Conservation (phyloP, 495 filamentous ascomycete genomes). For the Hypoxylon intermedium region DNA sequence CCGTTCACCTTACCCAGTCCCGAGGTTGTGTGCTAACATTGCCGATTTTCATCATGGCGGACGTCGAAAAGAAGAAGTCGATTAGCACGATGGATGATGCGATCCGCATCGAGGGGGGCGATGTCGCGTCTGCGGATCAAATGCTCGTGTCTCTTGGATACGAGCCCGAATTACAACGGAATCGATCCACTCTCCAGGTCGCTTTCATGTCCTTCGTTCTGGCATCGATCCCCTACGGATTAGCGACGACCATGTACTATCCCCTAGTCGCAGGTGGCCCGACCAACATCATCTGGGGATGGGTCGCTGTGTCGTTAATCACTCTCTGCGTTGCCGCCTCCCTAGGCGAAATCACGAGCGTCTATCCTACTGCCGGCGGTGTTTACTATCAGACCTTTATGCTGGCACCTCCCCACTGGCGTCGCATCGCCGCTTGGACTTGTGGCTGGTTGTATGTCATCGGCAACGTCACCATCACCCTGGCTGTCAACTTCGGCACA, state of each 20-base stretch:
- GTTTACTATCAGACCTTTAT: slow-evolving; percentile 66
- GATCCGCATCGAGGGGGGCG: slow-evolving; percentile 16
- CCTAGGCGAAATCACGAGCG: slow-evolving; percentile 63
- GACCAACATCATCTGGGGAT: slow-evolving; percentile 71
- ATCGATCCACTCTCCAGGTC: slow-evolving; percentile 61
- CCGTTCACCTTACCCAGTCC: neutral
- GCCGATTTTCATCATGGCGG: slow-evolving; percentile 19
- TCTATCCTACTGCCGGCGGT: slow-evolving; percentile 63
- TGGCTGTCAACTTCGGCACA: slow-evolving; percentile 73
- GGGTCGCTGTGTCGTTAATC: slow-evolving; percentile 58
- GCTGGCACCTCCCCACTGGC: slow-evolving; percentile 52
- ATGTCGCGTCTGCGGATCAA: slow-evolving; percentile 49
- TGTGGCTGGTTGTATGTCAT: slow-evolving; percentile 73
- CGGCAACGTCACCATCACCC: slow-evolving; percentile 73
- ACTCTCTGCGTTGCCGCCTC: slow-evolving; percentile 60
- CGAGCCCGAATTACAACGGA: slow-evolving; percentile 58
- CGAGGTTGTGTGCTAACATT: slow-evolving; percentile 10
- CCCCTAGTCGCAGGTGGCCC: slow-evolving; percentile 69
- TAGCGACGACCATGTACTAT: slow-evolving; percentile 74
- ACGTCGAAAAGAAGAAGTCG: slow-evolving; percentile 30
- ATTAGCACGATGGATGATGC: slow-evolving; percentile 18
- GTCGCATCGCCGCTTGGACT: slow-evolving; percentile 64
- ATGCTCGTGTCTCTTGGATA: slow-evolving; percentile 61
- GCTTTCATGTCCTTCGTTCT: slow-evolving; percentile 66
- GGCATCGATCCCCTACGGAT: slow-evolving; percentile 67